A percentile compares a stretch with the other conserved stretches of the same genome.
These are phyloP conservation scores for Rhodotorula sp. DNA, from an alignment of 1,284 basidiomycete genomes.

Conservation along the genomic window DNA sequence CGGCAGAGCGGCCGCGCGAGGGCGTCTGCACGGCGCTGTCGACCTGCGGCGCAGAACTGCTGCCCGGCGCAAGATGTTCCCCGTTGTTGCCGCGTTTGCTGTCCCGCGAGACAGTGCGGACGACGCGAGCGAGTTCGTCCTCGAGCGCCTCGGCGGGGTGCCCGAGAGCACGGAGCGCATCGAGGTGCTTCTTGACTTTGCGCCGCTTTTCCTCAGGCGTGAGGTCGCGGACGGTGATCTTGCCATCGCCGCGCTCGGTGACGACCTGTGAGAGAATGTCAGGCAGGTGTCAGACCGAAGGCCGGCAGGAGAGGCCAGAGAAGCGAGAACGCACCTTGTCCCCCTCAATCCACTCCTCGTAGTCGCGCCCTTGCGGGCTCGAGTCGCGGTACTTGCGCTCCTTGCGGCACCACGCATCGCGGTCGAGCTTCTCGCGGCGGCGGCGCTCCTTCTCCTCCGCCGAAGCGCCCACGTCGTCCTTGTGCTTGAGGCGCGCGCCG, in stretches of 20 bases:
- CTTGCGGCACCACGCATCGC: conserved; percentile 45
- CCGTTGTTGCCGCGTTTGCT: neutral
- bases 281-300: no score
- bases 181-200: conserved; percentile 36
- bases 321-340: conserved; percentile 22
- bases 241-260: conserved; percentile 39
- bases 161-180: conserved; percentile 35
- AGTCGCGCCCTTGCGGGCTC: conserved; percentile 12
- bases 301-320: neutral
- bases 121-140: conserved; percentile 22
- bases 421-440: conserved; percentile 33
- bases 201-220: conserved; percentile 33
- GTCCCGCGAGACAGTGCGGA: neutral
- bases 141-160: conserved; percentile 35
- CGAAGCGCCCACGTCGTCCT: conserved; percentile 19
- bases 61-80: no score
- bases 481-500: conserved; percentile 7
- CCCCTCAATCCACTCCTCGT: conserved; percentile 39
- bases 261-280: conserved; percentile 25
- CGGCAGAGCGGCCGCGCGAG: neutral
- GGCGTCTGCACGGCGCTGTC: conserved; percentile 1
- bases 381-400: conserved; percentile 39
- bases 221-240: conserved; percentile 35
- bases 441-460: conserved; percentile 33
- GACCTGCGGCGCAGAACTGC: neutral